These are phyloP conservation scores for Stenocarpella maydis DNA, from an alignment of 2,329 filamentous ascomycete genomes.

Conservation along the genomic window DNA sequence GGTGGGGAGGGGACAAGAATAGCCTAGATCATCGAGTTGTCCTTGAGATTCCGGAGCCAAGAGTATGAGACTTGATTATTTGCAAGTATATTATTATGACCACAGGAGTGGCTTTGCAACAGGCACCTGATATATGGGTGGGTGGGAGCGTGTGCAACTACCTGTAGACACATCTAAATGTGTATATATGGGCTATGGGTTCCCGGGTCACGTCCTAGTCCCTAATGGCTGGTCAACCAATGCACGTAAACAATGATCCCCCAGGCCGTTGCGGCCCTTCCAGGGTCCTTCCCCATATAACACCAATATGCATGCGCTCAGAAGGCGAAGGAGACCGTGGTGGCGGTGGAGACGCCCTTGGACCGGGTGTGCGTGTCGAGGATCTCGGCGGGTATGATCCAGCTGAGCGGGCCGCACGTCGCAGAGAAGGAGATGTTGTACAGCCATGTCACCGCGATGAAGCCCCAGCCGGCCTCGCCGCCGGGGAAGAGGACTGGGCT, in stretches of 20 bases:
- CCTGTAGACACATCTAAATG: too few relatives aligned
- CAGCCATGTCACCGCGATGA: slow-evolving; percentile 79
- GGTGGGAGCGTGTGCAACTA: too few relatives aligned
- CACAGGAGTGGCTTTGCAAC: not conserved
- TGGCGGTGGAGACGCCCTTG: slow-evolving; percentile 78
- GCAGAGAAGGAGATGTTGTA: slow-evolving; percentile 82
- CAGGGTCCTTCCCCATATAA: not conserved
- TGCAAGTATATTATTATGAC: not conserved
- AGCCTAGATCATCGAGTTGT: too few relatives aligned
- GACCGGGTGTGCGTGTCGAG: slow-evolving; percentile 80
- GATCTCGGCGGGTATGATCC: slow-evolving; percentile 73
- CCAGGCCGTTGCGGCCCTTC: not conserved
- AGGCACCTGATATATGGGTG: too few relatives aligned
- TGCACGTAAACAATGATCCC: not conserved
- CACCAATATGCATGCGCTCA: not conserved
- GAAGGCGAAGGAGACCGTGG: slow-evolving; percentile 78
- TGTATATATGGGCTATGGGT: not conserved
- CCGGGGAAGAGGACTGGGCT: slow-evolving; percentile 45
- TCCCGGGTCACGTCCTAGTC: not conserved
- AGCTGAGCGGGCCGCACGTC: slow-evolving; percentile 72
- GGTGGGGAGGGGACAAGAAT: too few relatives aligned
- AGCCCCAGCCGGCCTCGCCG: slow-evolving; percentile 71
- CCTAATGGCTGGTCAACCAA: not conserved
- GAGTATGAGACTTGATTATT: not conserved
- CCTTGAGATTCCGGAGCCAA: too few relatives aligned